A percentile compares a stretch with the other conserved stretches of the same genome.
phyloP scores from a whole-genome alignment of 371 early-diverging fungal genomes.

The Lichtheimia ornata region DNA sequence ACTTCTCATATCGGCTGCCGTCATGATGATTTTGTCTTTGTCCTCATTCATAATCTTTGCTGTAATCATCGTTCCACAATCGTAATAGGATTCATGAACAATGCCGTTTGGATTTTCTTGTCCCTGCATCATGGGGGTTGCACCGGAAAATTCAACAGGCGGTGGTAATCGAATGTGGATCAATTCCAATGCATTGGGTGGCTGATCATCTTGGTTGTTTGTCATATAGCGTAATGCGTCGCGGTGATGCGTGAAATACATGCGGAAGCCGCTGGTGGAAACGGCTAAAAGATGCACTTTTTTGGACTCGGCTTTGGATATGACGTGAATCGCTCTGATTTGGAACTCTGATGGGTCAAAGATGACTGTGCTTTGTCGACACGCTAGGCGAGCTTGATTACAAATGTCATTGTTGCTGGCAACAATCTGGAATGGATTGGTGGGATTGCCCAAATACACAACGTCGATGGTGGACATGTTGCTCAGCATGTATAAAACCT shows the following conservation, averaged over 20 bases:
- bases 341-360: conserved; percentile 44
- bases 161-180: conserved; percentile 76
- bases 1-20: conserved; percentile 59
- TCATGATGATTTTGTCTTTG: conserved; percentile 61
- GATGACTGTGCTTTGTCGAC: conserved; percentile 42
- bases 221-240: conserved; percentile 17
- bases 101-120: conserved; percentile 7
- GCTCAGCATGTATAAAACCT: conserved; percentile 70
- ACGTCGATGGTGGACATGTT: conserved; percentile 67
- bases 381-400: conserved; percentile 48
- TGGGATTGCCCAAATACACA: conserved; percentile 26
- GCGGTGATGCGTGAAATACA: conserved; percentile 69
- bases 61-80: conserved; percentile 66
- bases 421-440: conserved; percentile 30
- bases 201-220: conserved; percentile 4
- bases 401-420: conserved; percentile 45
- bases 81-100: conserved; percentile 64
- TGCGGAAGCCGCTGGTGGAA: conserved; percentile 68
- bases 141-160: conserved; percentile 13
- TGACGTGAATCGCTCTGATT: conserved; percentile 67
- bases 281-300: conserved; percentile 69
- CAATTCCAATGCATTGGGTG: conserved; percentile 62
- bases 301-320: conserved; percentile 64
- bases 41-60: conserved; percentile 65
- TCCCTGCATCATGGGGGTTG: conserved; percentile 9